Evolutionary conservation across 108 stramenopile species (phyloP), one percentile per base, ranked within the genome.

Genomic region (Mayamaea pseudoterrestris): DNA sequence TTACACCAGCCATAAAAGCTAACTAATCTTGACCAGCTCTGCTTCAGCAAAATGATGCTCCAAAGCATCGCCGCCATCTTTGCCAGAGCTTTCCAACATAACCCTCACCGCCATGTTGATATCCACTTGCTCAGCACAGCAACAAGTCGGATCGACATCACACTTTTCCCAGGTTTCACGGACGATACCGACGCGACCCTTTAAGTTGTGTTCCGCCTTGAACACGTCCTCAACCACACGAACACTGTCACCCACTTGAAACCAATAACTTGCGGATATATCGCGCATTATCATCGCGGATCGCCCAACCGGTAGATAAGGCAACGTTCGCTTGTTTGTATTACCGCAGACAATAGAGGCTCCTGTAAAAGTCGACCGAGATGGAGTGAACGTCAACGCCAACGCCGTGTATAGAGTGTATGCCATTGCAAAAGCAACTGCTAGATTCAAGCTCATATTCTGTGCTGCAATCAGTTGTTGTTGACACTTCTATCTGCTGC

Each of bases 161-260:
- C 85, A 88, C 50, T 83, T 88, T 61, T 77, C 78, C 85, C 85
- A 88, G 6, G 85, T 77, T 46, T 88, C 73, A 11, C 68, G 39
- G 11, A 88, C 78, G 13, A 17, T 56, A 12, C 85, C 85, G 12
- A 49, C 40, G 9, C 63, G 47, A 8, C 69, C 61, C n/a, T 44
- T 28, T 31, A 85, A 47, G 41, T 67, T 73, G 16, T 32, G 40
- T 14, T 39, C 37, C 3, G 18, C 18, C 16, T 39, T 18, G 8
- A 39, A 4, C 1, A 78, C 69, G 45, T 68, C 65, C 3, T 71
- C 71, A 13, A 62, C 41, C 7, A 86, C 80, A 1, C 45, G 40
- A 8, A 87, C 85, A 12, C 26, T 25, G 44, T 82, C 80, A 14
- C 78, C 85, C 29, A 63, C 66, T 4, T 32, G 20, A 42, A 86